Evolutionary conservation across 192 early-diverging fungal genomes (phyloP).

Genomic region (Dimargaris cristalligena): DNA sequence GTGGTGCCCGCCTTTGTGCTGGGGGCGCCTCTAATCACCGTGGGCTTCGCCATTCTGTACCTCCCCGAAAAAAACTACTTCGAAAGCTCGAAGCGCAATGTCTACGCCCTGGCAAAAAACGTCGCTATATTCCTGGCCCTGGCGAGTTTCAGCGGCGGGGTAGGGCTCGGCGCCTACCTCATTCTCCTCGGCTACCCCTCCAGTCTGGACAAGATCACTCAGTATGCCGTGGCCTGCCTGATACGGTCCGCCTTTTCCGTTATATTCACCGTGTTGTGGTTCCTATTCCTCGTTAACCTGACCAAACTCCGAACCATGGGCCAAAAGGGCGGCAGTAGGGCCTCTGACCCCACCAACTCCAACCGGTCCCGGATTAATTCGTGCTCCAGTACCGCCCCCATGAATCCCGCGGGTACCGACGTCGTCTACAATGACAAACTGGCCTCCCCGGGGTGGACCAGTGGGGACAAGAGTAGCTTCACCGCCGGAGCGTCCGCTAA

Average conservation of each 20-base stretch:
- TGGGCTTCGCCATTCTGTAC: neutral
- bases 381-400: neutral
- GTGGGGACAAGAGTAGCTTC: neutral
- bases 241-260: neutral
- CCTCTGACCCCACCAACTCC: neutral
- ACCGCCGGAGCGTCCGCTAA: neutral
- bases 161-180: neutral
- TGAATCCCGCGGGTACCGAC: too few species aligned
- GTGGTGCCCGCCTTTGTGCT: neutral
- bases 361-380: neutral
- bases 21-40: neutral
- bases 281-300: neutral
- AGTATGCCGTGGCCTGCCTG: constrained; percentile 1
- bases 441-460: neutral
- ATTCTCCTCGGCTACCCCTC: neutral
- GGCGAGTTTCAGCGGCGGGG: neutral
- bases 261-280: neutral
- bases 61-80: neutral
- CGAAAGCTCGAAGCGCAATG: neutral
- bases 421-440: neutral
- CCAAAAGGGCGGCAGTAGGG: neutral
- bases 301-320: too few species aligned
- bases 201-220: neutral
- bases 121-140: neutral
- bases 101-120: neutral